Percentiles rank a stretch among this genome's conserved stretches.
Evolutionary conservation across 257 asterid species (phyloP).

Genomic region (Leptodermis oblonga): DNA sequence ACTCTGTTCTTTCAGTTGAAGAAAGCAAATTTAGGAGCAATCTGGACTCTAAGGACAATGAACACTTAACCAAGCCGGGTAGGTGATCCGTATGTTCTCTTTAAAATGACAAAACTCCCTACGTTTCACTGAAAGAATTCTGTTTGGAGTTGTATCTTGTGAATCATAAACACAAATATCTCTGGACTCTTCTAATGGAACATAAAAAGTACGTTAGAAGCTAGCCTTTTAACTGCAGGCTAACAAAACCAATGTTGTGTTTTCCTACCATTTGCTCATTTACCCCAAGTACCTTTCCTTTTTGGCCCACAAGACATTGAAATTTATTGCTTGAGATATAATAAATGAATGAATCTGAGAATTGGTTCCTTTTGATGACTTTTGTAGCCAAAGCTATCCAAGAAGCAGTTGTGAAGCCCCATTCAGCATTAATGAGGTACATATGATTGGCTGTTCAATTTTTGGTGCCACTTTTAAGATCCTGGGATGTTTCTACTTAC

Average conservation of each 20-base stretch:
- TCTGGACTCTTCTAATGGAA: too few relatives aligned
- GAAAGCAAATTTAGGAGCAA: neutral
- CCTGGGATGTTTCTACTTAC: neutral
- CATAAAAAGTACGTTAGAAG: too few relatives aligned
- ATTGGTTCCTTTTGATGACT: conserved; percentile 26
- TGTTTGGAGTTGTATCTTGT: too few relatives aligned
- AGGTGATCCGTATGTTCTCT: neutral
- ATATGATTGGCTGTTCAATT: neutral
- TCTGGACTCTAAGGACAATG: conserved; percentile 13
- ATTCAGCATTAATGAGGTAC: conserved; percentile 34
- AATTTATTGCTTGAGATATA: neutral
- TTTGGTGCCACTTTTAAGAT: neutral
- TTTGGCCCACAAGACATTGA: neutral
- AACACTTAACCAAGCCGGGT: conserved; percentile 40
- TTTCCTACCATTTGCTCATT: neutral
- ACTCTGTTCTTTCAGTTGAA: conserved; percentile 6
- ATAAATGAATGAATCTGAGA: neutral
- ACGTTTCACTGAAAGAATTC: too few relatives aligned
- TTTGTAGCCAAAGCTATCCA: conserved; percentile 38
- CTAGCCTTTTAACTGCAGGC: neutral
- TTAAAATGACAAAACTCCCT: too few relatives aligned
- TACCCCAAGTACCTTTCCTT: neutral
- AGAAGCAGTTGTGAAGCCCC: conserved; percentile 31
- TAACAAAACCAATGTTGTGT: neutral
- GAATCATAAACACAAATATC: too few relatives aligned